A percentile compares a stretch with the other conserved stretches of the same genome.
These are phyloP conservation scores for Tulasnella sp. DNA, from an alignment of 768 basidiomycete genomes.

Conservation along the genomic window DNA sequence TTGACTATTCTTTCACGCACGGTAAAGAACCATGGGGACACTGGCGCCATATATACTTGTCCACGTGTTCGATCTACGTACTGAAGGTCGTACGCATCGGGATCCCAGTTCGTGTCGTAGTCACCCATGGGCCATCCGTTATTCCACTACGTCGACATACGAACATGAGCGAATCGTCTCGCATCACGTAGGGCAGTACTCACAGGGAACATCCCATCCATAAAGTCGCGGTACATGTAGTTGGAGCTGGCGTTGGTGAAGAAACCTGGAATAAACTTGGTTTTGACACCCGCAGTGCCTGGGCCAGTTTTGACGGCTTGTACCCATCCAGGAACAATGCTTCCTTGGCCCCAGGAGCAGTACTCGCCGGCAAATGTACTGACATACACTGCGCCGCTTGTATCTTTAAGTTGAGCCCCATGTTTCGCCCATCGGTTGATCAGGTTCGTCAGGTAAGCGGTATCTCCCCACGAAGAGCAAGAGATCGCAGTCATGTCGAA, in stretches of 20 bases:
- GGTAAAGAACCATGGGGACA: conserved; percentile 70
- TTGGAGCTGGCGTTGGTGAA: conserved; percentile 23
- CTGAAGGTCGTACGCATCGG: conserved; percentile 27
- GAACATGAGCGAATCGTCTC: conserved; percentile 17
- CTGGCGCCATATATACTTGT: conserved; percentile 38
- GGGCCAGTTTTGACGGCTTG: conserved; percentile 35
- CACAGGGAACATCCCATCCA: conserved; percentile 19
- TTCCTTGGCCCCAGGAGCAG: conserved; percentile 52
- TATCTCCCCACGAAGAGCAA: conserved; percentile 10
- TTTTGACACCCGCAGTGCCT: conserved; percentile 19
- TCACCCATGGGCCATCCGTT: conserved; percentile 55
- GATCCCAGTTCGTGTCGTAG: conserved; percentile 34
- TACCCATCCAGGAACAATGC: conserved; percentile 43
- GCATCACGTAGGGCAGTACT: background rate
- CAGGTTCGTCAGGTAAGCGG: conserved; percentile 18
- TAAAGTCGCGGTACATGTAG: conserved; percentile 9
- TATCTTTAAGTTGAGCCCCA: conserved; percentile 25
- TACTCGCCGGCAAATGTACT: conserved; percentile 42
- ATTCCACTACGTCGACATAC: conserved; percentile 49
- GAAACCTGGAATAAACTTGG: conserved; percentile 25
- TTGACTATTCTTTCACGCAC: conserved; percentile 6
- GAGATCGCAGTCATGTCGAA: conserved; percentile 40
- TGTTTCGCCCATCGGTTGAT: conserved; percentile 19
- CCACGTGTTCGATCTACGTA: conserved; percentile 14
- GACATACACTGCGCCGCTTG: conserved; percentile 21